Conservation (phyloP, 1,139 yeast species). For the Blastobotrys buckinghamii region DNA sequence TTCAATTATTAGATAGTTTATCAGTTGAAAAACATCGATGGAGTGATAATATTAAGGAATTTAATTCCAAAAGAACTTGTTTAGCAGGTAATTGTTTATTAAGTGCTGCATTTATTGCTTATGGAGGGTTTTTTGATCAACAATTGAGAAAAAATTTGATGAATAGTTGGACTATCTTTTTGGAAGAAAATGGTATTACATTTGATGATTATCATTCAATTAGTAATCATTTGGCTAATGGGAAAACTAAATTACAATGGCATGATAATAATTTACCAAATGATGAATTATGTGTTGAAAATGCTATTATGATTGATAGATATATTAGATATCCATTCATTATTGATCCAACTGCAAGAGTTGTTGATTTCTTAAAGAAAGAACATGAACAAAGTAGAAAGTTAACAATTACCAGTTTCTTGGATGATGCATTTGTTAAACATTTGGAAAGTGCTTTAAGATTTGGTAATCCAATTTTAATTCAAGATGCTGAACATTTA, state of each 20-base stretch:
- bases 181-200: constrained; percentile 38
- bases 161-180: constrained; percentile 39
- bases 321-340: constrained; percentile 47
- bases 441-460: constrained; percentile 74
- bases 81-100: constrained; percentile 63
- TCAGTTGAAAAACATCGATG: constrained; percentile 72
- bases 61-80: constrained; percentile 41
- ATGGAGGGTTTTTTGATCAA: constrained; percentile 59
- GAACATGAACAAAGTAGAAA: constrained; percentile 33
- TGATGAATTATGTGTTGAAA: constrained; percentile 59
- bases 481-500: constrained; percentile 73
- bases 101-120: constrained; percentile 55
- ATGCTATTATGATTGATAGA: constrained; percentile 48
- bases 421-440: constrained; percentile 61
- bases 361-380: constrained; percentile 40
- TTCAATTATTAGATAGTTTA: constrained; percentile 55
- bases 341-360: constrained; percentile 64
- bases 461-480: constrained; percentile 71
- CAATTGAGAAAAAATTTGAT: constrained; percentile 40
- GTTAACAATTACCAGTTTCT: constrained; percentile 59
- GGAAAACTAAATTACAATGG: constrained; percentile 47
- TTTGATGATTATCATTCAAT: constrained; percentile 38
- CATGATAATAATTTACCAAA: constrained; percentile 45
- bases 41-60: constrained; percentile 51
- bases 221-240: constrained; percentile 38